Evolutionary conservation across 2,329 filamentous ascomycete genomes (phyloP).

Genomic region (Fusarium robinianum): DNA sequence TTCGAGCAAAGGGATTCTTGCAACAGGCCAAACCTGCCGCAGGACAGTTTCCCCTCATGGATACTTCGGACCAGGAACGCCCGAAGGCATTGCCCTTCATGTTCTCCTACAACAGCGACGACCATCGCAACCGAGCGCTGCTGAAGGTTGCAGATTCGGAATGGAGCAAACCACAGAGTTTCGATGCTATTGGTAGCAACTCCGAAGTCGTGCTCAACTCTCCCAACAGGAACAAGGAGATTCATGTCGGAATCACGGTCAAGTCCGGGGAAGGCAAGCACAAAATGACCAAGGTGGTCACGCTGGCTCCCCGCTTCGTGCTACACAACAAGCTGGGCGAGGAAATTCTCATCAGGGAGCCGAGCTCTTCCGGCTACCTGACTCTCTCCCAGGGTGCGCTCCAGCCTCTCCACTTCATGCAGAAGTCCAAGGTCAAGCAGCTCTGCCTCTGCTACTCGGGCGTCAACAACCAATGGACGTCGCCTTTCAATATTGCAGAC

Average conservation of each 20-base stretch:
- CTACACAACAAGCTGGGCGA: constrained; percentile 92
- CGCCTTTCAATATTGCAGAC: constrained; percentile 96
- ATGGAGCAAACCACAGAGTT: constrained; percentile 98
- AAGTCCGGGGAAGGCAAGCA: constrained; percentile 95
- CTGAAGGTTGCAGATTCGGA: constrained; percentile 86
- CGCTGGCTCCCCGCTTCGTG: constrained; percentile 88
- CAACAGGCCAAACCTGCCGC: constrained; percentile 81
- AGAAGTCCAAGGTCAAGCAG: constrained; percentile 82
- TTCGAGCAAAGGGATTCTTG: constrained; percentile 87
- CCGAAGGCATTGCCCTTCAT: constrained; percentile 87
- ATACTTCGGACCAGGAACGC: constrained; percentile 55
- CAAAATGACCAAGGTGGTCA: constrained; percentile 95
- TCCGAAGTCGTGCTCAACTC: constrained; percentile 86
- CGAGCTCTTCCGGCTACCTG: constrained; percentile 85
- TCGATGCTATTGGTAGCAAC: constrained; percentile 94
- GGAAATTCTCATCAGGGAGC: constrained; percentile 86
- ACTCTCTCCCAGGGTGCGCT: constrained; percentile 77
- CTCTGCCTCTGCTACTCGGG: constrained; percentile 91
- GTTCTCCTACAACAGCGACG: constrained; percentile 90
- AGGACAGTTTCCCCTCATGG: constrained; percentile 69
- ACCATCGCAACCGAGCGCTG: constrained; percentile 87
- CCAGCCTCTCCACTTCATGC: constrained; percentile 86
- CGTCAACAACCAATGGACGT: constrained; percentile 96
- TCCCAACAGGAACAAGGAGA: constrained; percentile 71
- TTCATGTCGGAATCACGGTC: constrained; percentile 88